Base-by-base conservation (phyloP, 2,329 filamentous ascomycete species). In the Pseudogymnoascus sp. region DNA sequence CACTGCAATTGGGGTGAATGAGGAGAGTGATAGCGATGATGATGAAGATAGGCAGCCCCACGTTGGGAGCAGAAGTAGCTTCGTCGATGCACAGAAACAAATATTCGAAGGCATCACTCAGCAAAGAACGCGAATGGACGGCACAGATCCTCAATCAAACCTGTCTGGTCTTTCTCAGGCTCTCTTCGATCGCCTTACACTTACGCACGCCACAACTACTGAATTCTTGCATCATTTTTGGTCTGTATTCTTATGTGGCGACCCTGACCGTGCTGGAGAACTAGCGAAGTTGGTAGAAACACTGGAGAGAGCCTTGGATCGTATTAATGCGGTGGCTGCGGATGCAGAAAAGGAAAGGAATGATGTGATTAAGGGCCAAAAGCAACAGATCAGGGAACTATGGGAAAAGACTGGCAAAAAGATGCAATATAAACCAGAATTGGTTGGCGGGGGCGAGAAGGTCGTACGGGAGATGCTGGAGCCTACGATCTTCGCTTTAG, bases 221-320 rank as follows among this genome's bases (percentile, higher is more conserved):
- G 95, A 99, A 72, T 99, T 97, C 71, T 79, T 99, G n/a, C 90
- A 93, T 70, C 96, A 97, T 74, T 99, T 99, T 78, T 99, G 93
- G 93, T 83, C 85, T 35, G 87, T 93, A 0, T 99, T 96, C 72
- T 82, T 96, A 26, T 97, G 93, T 0, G 93, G 93, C 13, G 91
- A 97, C 72, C 78, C 90, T 0, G 87, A 91, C 65, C 87, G 91
- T 35, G 90, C 91, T 0, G 82, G 82, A 44, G 93, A 99, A 76
- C 82, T 97, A 13, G 86, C 87, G 6, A 91, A 90, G 66, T 82
- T 97, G 57, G 87, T 89, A 7, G 90, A 96, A 73, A 93, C 92
- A 9, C 81, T 99, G 13, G 84, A 85, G 65, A 85, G 88, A 65
- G 93, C 91, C 0, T 80, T 87, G 63, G 84, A 88, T 65, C 86